Base-by-base conservation (phyloP, 2,329 filamentous ascomycete genomes). In the Nothopassalora personata region DNA sequence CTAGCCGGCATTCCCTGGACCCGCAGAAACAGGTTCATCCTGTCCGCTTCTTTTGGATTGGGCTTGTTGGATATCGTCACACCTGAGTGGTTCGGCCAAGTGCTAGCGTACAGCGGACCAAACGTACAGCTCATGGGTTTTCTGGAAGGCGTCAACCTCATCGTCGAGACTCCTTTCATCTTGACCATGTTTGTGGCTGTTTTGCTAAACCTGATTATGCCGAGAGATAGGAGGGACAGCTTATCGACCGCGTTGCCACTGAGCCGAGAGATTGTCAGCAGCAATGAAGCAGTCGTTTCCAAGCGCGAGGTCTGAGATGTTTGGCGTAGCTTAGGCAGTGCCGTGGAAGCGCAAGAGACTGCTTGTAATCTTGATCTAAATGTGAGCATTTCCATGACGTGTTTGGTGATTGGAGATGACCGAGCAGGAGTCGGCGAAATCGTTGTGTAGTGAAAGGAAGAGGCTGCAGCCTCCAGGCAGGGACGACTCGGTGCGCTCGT, bases 11-110 rank as follows among this genome's bases (percentile, higher is more conserved):
- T 88, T 1, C 79, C 83, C 0, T 91, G 91, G 71, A 90, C 83
- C 28, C 83, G 89, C 30, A 84, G 89, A 57, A 91, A 88, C 67
- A 82, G 89, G 30, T 93, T 93, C 75, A 89, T 93, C 67, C 80
- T 92, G 7, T 62, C 61, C 3, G 63, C 61, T 11, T 58, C 63
- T 8, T 55, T 65, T n/a, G 61, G 63, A 8, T 50, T 65, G 7
- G 60, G 63, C 9, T 39, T 65, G 28, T 52, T 65, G 33, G 59
- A 65, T 27, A 63, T 65, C 31, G 61, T 65, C 18, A 58, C 59
- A 1, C 60, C 60, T 23, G 57, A 58, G 23, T 65, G 61, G 63
- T 65, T 65, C 54, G 55, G 56, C 11, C 43, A 63, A 19, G 61
- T 65, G 1, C 46, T 65, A 31, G 53, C 48, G 30, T 61, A 63